A percentile compares a stretch with the other conserved stretches of the same genome.
phyloP scores from a whole-genome alignment of 1,284 basidiomycete genomes.

The Leccinum holopus region DNA sequence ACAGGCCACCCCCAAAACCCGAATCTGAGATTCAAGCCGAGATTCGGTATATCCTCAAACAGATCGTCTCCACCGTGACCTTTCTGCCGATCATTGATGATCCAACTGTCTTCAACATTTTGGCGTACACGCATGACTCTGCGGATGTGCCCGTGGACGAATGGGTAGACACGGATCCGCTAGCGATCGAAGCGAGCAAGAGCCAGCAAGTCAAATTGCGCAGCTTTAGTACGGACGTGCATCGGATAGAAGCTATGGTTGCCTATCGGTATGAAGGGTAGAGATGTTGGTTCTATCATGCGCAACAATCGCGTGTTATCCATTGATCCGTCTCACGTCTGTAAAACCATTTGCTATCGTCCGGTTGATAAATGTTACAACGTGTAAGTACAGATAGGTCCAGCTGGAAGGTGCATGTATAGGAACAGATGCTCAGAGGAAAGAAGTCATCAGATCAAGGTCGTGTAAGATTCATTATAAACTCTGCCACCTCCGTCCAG shows the following conservation, averaged over 20 bases:
- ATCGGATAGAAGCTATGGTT: constrained; percentile 88
- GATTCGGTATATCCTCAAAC: constrained; percentile 97
- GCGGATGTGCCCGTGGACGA: constrained; percentile 86
- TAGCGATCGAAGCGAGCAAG: constrained; percentile 93
- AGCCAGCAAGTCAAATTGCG: constrained; percentile 94
- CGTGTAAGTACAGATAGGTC: constrained; percentile 9
- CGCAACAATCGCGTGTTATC: background rate
- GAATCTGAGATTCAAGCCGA: constrained; percentile 96
- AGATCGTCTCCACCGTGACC: constrained; percentile 95
- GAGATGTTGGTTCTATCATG: background rate
- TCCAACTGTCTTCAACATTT: constrained; percentile 93
- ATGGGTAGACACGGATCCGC: constrained; percentile 94
- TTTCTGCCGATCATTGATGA: constrained; percentile 96
- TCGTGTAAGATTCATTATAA: constrained; percentile 42
- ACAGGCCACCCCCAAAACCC: constrained; percentile 57
- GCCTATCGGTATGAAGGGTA: constrained; percentile 76
- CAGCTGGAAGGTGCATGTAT: background rate
- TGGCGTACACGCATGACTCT: constrained; percentile 89
- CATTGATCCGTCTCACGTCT: background rate
- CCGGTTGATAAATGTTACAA: constrained; percentile 6
- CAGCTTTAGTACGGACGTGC: constrained; percentile 88
- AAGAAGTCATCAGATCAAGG: constrained; percentile 7
- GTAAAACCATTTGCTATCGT: background rate
- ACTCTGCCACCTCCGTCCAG: constrained; percentile 61
- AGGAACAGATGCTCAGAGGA: background rate